These are phyloP conservation scores for Pleoardoris graminearum DNA, from an alignment of 2,329 filamentous ascomycete species.

Conservation along the genomic window DNA sequence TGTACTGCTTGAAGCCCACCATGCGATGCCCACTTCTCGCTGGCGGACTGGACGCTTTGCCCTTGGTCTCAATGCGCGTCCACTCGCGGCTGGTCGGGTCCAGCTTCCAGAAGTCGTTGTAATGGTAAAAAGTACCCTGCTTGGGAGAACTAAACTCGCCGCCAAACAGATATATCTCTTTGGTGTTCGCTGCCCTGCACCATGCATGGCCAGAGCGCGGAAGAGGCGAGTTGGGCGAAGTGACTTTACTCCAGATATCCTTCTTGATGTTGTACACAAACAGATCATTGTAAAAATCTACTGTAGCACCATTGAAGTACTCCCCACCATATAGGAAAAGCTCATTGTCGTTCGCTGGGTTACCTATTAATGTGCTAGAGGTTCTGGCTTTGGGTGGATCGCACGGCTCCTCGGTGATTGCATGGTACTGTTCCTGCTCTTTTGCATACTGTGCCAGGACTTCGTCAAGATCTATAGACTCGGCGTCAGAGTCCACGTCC, in stretches of 20 bases:
- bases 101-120: constrained; percentile 96
- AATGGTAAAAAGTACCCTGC: constrained; percentile 98
- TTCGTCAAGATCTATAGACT: constrained; percentile 90
- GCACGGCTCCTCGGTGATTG: constrained; percentile 80
- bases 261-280: constrained; percentile 75
- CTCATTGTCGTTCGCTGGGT: constrained; percentile 83
- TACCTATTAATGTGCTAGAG: constrained; percentile 80
- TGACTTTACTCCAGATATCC: constrained; percentile 89
- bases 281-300: constrained; percentile 70
- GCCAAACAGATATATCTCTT: constrained; percentile 87
- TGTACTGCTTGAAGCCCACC: constrained; percentile 97
- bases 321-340: constrained; percentile 92
- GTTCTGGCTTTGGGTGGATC: constrained; percentile 76
- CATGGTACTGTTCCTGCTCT: constrained; percentile 88
- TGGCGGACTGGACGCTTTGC: constrained; percentile 77
- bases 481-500: constrained; percentile 81
- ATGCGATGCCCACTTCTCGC: constrained; percentile 91
- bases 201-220: constrained; percentile 93
- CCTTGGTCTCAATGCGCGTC: constrained; percentile 81
- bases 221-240: constrained; percentile 86
- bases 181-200: constrained; percentile 84
- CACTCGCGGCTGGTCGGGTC: constrained; percentile 86
- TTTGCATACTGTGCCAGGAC: constrained; percentile 92
- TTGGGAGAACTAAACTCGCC: constrained; percentile 97
- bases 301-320: constrained; percentile 89